Evolutionary conservation across 768 basidiomycete species (phyloP).

Genomic region (Boletus huronensis): DNA sequence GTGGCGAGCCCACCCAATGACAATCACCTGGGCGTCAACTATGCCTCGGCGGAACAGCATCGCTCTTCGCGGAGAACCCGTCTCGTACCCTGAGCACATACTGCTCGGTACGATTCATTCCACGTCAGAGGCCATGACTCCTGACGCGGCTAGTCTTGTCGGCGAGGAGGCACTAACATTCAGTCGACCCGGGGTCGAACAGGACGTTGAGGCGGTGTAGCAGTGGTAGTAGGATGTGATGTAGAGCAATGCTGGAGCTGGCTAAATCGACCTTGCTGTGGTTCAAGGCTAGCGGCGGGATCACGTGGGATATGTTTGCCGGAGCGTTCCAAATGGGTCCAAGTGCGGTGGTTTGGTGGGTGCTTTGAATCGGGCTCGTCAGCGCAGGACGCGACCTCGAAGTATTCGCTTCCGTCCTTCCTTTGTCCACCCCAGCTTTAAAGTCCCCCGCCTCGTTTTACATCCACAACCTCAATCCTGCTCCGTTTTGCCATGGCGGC

Average conservation of each 20-base stretch:
- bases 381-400: conserved; percentile 37
- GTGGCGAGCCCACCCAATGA: background rate
- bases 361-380: conserved; percentile 27
- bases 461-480: background rate
- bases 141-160: background rate
- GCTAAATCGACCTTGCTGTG: conserved; percentile 3
- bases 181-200: background rate
- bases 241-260: background rate
- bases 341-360: conserved; percentile 17
- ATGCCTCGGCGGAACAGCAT: background rate
- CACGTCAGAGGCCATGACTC: background rate
- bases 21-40: background rate
- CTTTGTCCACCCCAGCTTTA: conserved; percentile 9
- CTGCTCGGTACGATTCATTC: conserved; percentile 1
- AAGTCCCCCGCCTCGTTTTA: background rate
- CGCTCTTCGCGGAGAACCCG: background rate
- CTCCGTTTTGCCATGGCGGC: conserved; percentile 19
- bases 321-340: conserved; percentile 31
- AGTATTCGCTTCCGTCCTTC: conserved; percentile 12
- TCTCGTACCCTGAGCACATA: background rate
- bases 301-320: conserved; percentile 23
- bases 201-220: background rate
- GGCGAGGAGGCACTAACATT: background rate
- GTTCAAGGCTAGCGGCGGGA: conserved; percentile 6
- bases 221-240: background rate